Evolutionary conservation across 352 stramenopile species (phyloP).

Genomic region (Pythium folliculosum): DNA sequence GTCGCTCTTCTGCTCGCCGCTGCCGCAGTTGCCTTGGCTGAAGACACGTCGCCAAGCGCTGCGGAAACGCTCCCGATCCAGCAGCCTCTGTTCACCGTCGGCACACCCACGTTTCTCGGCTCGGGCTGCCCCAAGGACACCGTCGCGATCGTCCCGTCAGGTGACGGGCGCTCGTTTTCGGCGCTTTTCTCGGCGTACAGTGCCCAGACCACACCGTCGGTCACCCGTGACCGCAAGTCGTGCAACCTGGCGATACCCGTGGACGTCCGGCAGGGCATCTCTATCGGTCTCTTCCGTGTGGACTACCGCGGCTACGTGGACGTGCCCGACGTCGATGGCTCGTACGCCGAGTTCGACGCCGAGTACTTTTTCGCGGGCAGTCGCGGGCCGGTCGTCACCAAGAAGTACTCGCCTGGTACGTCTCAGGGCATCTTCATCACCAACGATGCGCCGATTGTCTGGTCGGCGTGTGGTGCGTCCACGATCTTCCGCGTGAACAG

Average conservation of each 20-base stretch:
- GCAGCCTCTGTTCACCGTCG: constrained; percentile 10
- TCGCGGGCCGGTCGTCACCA: constrained; percentile 30
- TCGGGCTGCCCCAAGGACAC: constrained; percentile 35
- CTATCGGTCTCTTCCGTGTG: constrained; percentile 38
- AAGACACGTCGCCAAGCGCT: too few species aligned
- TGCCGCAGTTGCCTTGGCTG: neutral
- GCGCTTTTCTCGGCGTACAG: constrained; percentile 37
- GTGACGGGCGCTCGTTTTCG: constrained; percentile 36
- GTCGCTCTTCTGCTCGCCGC: neutral
- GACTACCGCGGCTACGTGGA: constrained; percentile 49
- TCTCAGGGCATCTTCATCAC: constrained; percentile 50
- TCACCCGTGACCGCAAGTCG: constrained; percentile 34
- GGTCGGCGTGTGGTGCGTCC: constrained; percentile 48
- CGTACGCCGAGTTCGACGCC: constrained; percentile 45
- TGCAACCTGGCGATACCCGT: constrained; percentile 45
- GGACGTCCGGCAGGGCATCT: constrained; percentile 33
- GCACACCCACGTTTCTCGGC: constrained; percentile 33
- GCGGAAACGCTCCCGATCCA: neutral
- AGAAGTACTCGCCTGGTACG: constrained; percentile 38
- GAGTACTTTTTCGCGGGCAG: constrained; percentile 60
- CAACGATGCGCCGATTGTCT: constrained; percentile 48
- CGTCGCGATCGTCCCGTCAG: constrained; percentile 27
- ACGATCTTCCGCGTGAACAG: constrained; percentile 57
- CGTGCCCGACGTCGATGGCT: constrained; percentile 35
- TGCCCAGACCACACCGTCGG: constrained; percentile 29